Evolutionary conservation across 257 asterid species (phyloP).

Genomic region (Fraxinus cuspidata): DNA sequence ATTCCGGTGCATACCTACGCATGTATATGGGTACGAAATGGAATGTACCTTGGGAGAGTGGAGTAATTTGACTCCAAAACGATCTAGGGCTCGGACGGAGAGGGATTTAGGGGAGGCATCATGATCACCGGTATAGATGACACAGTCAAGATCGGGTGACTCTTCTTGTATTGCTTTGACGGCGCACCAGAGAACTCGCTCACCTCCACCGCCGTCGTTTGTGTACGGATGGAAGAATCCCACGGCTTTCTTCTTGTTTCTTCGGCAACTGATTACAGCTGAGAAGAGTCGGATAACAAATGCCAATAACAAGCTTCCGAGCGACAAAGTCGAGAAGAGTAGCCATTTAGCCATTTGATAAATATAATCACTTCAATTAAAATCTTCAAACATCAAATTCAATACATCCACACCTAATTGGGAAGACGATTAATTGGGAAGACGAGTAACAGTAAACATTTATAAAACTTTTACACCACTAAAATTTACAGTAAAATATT

Average conservation of each 20-base stretch:
- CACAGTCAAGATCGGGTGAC: constrained; percentile 72
- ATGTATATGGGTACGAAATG: background rate
- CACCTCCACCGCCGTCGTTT: constrained; percentile 90
- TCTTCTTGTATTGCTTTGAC: constrained; percentile 43
- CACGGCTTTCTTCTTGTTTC: background rate
- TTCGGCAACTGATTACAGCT: constrained; percentile 16
- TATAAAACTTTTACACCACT: no score
- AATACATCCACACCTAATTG: background rate
- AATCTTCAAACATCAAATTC: background rate
- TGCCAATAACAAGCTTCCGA: constrained; percentile 36
- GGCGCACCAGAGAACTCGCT: constrained; percentile 17
- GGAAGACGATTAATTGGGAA: no score
- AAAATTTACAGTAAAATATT: no score
- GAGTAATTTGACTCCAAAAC: constrained; percentile 79
- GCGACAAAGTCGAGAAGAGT: constrained; percentile 17
- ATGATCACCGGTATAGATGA: constrained; percentile 83
- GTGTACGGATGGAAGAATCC: no score
- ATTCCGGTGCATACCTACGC: no score
- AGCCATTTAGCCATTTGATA: constrained; percentile 35
- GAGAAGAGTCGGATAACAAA: constrained; percentile 27
- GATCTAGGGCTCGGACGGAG: constrained; percentile 67
- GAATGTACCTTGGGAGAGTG: constrained; percentile 58
- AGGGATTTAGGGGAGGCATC: constrained; percentile 76
- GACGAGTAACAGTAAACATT: no score
- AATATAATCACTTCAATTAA: background rate